phyloP scores from a whole-genome alignment of 2,329 filamentous ascomycete genomes.

The Fusarium denticulatum region DNA sequence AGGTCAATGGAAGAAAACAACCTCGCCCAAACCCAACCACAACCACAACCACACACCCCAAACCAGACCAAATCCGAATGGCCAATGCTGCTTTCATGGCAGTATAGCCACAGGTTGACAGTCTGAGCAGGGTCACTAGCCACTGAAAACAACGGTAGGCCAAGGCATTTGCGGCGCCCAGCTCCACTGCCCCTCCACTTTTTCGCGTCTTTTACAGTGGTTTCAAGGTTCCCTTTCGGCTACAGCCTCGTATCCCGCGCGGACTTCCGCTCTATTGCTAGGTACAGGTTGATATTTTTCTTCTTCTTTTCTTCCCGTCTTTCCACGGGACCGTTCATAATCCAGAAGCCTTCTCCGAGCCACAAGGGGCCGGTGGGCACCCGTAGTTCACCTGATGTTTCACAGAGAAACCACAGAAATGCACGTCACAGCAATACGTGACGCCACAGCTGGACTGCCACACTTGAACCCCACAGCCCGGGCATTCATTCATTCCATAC shows the following conservation, averaged over 20 bases:
- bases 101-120: constrained; percentile 35
- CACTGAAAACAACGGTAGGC: constrained; percentile 28
- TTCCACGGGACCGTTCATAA: neutral
- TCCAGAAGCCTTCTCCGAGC: constrained; percentile 22
- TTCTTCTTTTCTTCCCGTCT: neutral
- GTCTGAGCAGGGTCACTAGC: constrained; percentile 30
- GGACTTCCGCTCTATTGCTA: constrained; percentile 37
- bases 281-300: neutral
- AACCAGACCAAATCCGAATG: constrained; percentile 33
- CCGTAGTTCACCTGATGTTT: constrained; percentile 6
- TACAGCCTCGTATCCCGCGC: constrained; percentile 46
- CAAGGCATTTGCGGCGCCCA: constrained; percentile 25
- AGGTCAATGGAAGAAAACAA: constrained; percentile 20
- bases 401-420: neutral
- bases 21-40: constrained; percentile 18
- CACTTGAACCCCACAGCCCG: neutral
- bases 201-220: constrained; percentile 41
- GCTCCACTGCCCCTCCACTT: constrained; percentile 39
- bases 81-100: constrained; percentile 33
- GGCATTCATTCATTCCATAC: neutral
- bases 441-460: constrained; percentile 13
- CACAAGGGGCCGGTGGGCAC: constrained; percentile 32
- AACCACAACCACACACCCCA: neutral
- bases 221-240: constrained; percentile 33
- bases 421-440: constrained; percentile 19